Evolutionary conservation across 352 stramenopile species (phyloP).

Genomic region (Pythium aristosporum): DNA sequence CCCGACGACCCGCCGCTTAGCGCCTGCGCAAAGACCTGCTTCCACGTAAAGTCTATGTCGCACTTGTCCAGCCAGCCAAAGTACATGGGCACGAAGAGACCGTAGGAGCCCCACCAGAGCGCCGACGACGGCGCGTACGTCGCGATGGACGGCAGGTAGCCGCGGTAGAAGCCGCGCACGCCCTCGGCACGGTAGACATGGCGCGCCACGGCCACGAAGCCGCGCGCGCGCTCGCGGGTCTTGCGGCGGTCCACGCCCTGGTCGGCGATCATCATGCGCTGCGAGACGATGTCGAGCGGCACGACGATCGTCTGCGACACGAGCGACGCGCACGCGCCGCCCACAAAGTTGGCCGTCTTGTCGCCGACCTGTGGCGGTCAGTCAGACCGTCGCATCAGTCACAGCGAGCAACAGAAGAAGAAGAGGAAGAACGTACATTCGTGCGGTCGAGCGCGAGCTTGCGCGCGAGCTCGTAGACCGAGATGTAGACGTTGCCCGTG

Average conservation of each 20-base stretch:
- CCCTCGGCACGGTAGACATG: slow-evolving; percentile 64
- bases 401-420: not conserved
- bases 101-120: slow-evolving; percentile 89
- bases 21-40: slow-evolving; percentile 82
- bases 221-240: slow-evolving; percentile 53
- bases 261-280: slow-evolving; percentile 87
- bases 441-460: slow-evolving; percentile 66
- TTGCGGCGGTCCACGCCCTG: slow-evolving; percentile 64
- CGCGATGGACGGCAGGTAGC: slow-evolving; percentile 82
- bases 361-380: slow-evolving; percentile 26
- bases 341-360: slow-evolving; percentile 76
- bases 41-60: slow-evolving; percentile 71
- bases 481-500: slow-evolving; percentile 90
- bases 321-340: slow-evolving; percentile 72
- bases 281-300: slow-evolving; percentile 86
- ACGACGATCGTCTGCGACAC: slow-evolving; percentile 87
- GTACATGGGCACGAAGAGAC: slow-evolving; percentile 73
- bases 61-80: slow-evolving; percentile 58
- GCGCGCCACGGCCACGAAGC: slow-evolving; percentile 63
- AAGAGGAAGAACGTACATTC: slow-evolving; percentile 27
- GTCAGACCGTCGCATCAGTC: not conserved
- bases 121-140: slow-evolving; percentile 85
- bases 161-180: slow-evolving; percentile 77
- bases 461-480: slow-evolving; percentile 81
- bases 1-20: slow-evolving; percentile 73